Base-by-base conservation (phyloP, 352 stramenopile genomes). In the Globisporangium uncinulatum region DNA sequence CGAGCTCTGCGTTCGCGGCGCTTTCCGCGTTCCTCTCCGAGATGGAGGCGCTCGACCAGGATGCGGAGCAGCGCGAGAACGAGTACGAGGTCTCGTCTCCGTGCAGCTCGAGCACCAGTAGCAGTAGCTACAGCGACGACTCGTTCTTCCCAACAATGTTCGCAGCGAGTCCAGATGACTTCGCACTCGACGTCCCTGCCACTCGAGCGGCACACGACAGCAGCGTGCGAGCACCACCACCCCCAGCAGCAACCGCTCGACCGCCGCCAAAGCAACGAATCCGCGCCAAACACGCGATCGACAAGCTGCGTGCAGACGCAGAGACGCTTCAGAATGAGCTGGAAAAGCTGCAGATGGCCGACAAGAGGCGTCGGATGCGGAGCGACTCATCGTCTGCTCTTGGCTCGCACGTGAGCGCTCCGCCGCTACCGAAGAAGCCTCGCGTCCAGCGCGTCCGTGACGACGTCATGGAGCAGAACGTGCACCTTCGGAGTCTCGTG, bases 11-110 rank as follows among this genome's bases (percentile, higher is more conserved):
- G 37, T 43, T 47, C 20, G 51, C 21, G 39, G 43, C 54, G 17
- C 42, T 59, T 15, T 42, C 42, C 19, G 54, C 54, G 54, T 59
- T 59, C 17, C 29, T 59, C 7, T n/a, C 54, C 9, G 54, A 59
- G 24, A 59, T 59, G 54, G 54, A 59, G 32, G 24, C 34, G 14
- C 54, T 59, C 24, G 42, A 59, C 44, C 15, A 19, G 32, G 19
- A 39, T 10, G 43, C 17, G 7, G 43, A 48, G 43, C 43, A 48
- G 6, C n/a, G 29, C 0, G 39, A 45, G 39, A 20, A 45, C 15
- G 39, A 45, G 39, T 45, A 24, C 3, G 17, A 14, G 5, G 34
- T 24, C 8, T 7, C 19, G n/a, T 20, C 36, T 4, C 21, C n/a
- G 1, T 36, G 39, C 14, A 48, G 51, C 51, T 37, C 21, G 9